Evolutionary conservation across 768 basidiomycete species (phyloP), one percentile per base, ranked within the genome.

Genomic region (Russula brevipes): DNA sequence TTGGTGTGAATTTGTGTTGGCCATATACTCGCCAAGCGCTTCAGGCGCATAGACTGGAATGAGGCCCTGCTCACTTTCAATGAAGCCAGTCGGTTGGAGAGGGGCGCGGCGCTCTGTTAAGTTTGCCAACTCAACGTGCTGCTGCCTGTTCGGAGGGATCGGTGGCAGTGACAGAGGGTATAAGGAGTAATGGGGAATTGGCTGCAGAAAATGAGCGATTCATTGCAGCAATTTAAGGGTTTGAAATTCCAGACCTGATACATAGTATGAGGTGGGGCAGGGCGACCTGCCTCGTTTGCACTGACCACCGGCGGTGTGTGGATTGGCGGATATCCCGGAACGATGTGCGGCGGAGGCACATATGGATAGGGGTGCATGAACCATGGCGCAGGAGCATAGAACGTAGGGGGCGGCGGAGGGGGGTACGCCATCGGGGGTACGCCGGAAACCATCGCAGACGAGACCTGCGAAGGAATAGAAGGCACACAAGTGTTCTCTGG

Each of bases 51-150:
- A 89, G 38, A 88, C 80, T 30, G 88, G 81, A 46, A 88, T 81
- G 35, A 89, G 77, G 5, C 88, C 87, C 55, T 86, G 85, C 59
- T 88, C 85, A 59, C 85, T 84, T 64, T 88, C 86, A 57, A 87
- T 82, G 69, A 89, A 90, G 2, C 86, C 85, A 0, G 84, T 82
- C 1, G 87, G 84, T 49, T 80, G 75, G 11, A 88, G 74, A 17
- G 88, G 86, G 4, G 86, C 58, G 10, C 59, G 63, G 42, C 58
- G 59, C 17, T 64, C 63, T n/a, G 54, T 10, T 31, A 45, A 2
- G 30, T 51, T 36, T 24, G 54, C 42, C n/a, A 50, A 11, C 31
- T 56, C 63, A 38, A 53, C 33, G 14, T 59, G 49, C n/a, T 60
- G 63, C 36, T 60, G 63, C 47, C 58, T 49, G 12, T 41, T 19